These are phyloP conservation scores for Ramularia endophylla DNA, from an alignment of 2,329 filamentous ascomycete genomes.

Conservation along the genomic window DNA sequence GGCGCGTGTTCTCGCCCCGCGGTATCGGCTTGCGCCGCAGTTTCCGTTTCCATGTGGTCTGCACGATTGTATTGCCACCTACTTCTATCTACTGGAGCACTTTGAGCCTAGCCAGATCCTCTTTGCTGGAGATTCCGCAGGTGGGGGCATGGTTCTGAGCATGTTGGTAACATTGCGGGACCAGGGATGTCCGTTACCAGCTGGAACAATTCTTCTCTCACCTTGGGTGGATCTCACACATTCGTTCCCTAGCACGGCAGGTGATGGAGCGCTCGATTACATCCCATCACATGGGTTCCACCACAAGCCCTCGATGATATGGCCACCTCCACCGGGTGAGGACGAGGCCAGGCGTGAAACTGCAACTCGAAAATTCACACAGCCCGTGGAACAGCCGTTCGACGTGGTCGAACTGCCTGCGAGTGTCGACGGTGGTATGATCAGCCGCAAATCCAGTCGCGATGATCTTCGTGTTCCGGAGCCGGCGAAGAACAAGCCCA, in stretches of 20 bases:
- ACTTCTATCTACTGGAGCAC: slow-evolving; percentile 70
- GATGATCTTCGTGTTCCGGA: slow-evolving; percentile 12
- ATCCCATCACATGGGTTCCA: slow-evolving; percentile 84
- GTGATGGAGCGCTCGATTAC: slow-evolving; percentile 71
- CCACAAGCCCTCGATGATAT: slow-evolving; percentile 81
- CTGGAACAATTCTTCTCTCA: slow-evolving; percentile 83
- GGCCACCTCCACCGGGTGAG: slow-evolving; percentile 84
- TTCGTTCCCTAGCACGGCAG: slow-evolving; percentile 84
- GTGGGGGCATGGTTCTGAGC: slow-evolving; percentile 79
- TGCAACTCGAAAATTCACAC: slow-evolving; percentile 16
- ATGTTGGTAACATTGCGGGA: slow-evolving; percentile 78
- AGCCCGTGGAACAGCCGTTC: slow-evolving; percentile 17
- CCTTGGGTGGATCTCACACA: slow-evolving; percentile 96
- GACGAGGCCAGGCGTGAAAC: slow-evolving; percentile 17
- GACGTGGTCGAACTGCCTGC: slow-evolving; percentile 27
- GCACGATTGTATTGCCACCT: slow-evolving; percentile 82
- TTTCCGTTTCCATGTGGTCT: slow-evolving; percentile 94
- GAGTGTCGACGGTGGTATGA: slow-evolving; percentile 9
- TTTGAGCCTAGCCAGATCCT: slow-evolving; percentile 79
- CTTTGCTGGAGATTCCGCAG: slow-evolving; percentile 86
- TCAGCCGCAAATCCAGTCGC: slow-evolving; percentile 10
- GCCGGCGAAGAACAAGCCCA: slow-evolving; percentile 11
- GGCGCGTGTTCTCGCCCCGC: slow-evolving; percentile 76
- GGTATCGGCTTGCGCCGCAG: slow-evolving; percentile 84
- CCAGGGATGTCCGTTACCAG: slow-evolving; percentile 74